Base-by-base conservation (phyloP, 139 green algal genomes). In the Auxenochlorella protothecoides region DNA sequence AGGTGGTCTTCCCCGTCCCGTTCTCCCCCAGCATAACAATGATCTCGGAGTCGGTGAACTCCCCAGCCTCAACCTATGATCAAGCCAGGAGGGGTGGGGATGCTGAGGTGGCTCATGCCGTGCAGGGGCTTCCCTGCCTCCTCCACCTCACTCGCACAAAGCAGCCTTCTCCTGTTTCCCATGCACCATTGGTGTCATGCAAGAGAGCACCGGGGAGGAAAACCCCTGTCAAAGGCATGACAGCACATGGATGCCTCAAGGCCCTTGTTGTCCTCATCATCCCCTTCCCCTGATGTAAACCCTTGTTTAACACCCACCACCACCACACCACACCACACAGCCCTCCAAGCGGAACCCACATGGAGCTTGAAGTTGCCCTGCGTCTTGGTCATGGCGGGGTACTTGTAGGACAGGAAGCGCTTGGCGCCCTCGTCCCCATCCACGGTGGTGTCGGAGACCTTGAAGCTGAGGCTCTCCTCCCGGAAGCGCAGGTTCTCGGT, bases 401-500 rank as follows among this genome's bases (percentile, higher is more conserved):
- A 99, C 74, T 87, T 85, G 86, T 92, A 98, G 66, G 80, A 82
- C 10, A 81, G 63, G 81, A 95, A 97, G 78, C 91, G 90, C 79
- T 95, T 95, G 15, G 82, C 66, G 6, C 90, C 86, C 64, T 89
- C 88, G 53, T 92, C 86, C 4, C 75, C 76, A 68, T 83, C 85
- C 7, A 83, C 81, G 10, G 74, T 73, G 70, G 80, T 71, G 73
- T 91, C 89, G 14, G 74, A 79, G 56, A 92, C 92, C 82, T 96
- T 97, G 90, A 99, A 99, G 15, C 87, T 92, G n/a, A 99, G 87
- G 13, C 77, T 80, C 78, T 98, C 94, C 65, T 98, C 92, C 51
- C 95, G 85, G 88, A 99, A 99, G 2, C 95, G 81, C 77, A 99
- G 82, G 84, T 99, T 99, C 85, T 99, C 95, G 5, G 95, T 98